Evolutionary conservation across 345 rosid genomes (phyloP).

Genomic region (Schrenkiella parvula): DNA sequence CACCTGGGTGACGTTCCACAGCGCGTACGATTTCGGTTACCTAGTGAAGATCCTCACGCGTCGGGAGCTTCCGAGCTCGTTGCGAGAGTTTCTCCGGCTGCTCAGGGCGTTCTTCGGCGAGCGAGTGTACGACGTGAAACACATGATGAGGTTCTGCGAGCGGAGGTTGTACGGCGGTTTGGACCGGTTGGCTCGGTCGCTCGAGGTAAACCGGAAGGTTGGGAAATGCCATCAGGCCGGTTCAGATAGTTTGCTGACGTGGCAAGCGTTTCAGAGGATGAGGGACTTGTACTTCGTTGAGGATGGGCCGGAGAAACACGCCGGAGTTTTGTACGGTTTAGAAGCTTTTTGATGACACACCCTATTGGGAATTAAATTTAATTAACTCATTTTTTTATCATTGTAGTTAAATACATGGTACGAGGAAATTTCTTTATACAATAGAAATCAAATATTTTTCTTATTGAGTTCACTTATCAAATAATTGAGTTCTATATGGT

Average conservation of each 20-base stretch:
- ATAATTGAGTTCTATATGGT: background rate
- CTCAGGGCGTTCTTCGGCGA: conserved; percentile 59
- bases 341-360: conserved; percentile 40
- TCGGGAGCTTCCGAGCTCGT: conserved; percentile 44
- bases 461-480: background rate
- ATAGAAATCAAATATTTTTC: background rate
- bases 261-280: conserved; percentile 81
- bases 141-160: conserved; percentile 71
- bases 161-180: conserved; percentile 66
- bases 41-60: conserved; percentile 77
- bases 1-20: conserved; percentile 95
- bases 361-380: background rate
- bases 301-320: conserved; percentile 66
- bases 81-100: conserved; percentile 47
- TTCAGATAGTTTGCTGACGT: conserved; percentile 86
- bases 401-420: background rate
- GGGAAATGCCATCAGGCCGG: conserved; percentile 98
- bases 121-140: conserved; percentile 76
- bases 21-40: conserved; percentile 95
- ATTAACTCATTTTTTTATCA: conserved; percentile 20
- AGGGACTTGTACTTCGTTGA: conserved; percentile 58
- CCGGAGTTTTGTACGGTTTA: conserved; percentile 81
- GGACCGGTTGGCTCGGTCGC: conserved; percentile 62
- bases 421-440: background rate
- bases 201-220: conserved; percentile 62